phyloP scores from a whole-genome alignment of 2,329 filamentous ascomycete genomes.

The Hansfordia pulvinata region DNA sequence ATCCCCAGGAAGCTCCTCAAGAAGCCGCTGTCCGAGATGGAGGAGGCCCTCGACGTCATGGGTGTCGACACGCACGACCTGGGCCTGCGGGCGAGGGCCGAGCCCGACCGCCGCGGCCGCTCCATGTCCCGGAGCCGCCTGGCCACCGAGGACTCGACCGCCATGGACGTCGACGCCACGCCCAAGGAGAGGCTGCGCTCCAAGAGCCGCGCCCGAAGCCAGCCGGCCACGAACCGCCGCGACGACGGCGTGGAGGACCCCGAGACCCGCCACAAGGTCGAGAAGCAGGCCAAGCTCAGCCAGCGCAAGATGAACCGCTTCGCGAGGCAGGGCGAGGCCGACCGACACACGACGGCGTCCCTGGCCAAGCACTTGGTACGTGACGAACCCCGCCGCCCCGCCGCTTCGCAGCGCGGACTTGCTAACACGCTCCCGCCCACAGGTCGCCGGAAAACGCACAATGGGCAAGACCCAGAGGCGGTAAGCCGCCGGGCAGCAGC shows the following conservation, averaged over 20 bases:
- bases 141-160: slow-evolving; percentile 50
- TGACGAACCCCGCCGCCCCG: slow-evolving; percentile 12
- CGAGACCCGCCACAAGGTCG: slow-evolving; percentile 59
- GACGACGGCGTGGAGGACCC: slow-evolving; percentile 66
- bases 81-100: slow-evolving; percentile 56
- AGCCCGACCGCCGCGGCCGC: slow-evolving; percentile 57
- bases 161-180: slow-evolving; percentile 61
- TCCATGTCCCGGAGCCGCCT: slow-evolving; percentile 49
- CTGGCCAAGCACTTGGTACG: slow-evolving; percentile 84
- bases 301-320: slow-evolving; percentile 99
- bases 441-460: slow-evolving; percentile 83
- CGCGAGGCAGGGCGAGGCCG: slow-evolving; percentile 91
- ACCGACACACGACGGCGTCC: slow-evolving; percentile 73
- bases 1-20: slow-evolving; percentile 75
- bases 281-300: slow-evolving; percentile 73
- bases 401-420: slow-evolving; percentile 3
- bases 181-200: slow-evolving; percentile 51
- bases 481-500: too few species aligned
- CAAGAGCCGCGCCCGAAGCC: slow-evolving; percentile 56
- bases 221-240: slow-evolving; percentile 51
- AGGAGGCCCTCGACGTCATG: slow-evolving; percentile 70
- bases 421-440: slow-evolving; percentile 16
- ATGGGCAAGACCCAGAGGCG: slow-evolving; percentile 77
- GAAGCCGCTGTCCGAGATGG: slow-evolving; percentile 77
- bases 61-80: slow-evolving; percentile 74